Base-by-base conservation (phyloP, 768 basidiomycete genomes). In the Amanita thiersii region DNA sequence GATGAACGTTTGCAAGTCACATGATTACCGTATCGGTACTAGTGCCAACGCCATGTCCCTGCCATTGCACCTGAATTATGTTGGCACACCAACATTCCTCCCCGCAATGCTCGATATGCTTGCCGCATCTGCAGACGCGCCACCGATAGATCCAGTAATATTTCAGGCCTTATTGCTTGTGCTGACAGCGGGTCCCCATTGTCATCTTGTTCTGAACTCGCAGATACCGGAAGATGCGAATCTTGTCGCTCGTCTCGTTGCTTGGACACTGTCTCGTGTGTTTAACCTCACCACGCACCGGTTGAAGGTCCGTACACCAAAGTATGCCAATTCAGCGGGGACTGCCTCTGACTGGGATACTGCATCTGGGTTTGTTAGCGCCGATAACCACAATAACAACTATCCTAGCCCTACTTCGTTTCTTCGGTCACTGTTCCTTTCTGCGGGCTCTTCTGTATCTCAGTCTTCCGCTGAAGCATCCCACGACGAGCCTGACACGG, bases 281-380 rank as follows among this genome's bases (percentile, higher is more conserved):
- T 41, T 41, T 23, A 41, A 41, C 9, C 31, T 41, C 2, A n/a
- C 40, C 8, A 33, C 40, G 19, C 40, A 41, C 34, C 31, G 40
- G 5, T 32, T 41, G 14, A 41, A 33, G 29, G 26, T 41, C 30
- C 20, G 30, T 15, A 7, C 30, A 10, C 11, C 14, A 4, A 41
- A 24, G 11, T 37, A n/a, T n/a, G n/a, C n/a, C n/a, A n/a, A n/a
- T n/a, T n/a, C n/a, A n/a, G n/a, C n/a, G n/a, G n/a, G n/a, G n/a
- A n/a, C n/a, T n/a, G n/a, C n/a, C n/a, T n/a, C n/a, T n/a, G n/a
- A n/a, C n/a, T n/a, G n/a, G n/a, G n/a, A n/a, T n/a, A n/a, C n/a
- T n/a, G n/a, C n/a, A n/a, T n/a, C n/a, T n/a, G n/a, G n/a, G n/a
- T n/a, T n/a, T n/a, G n/a, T n/a, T n/a, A n/a, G n/a, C n/a, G n/a